Evolutionary conservation across 2,329 filamentous ascomycete genomes (phyloP).

Genomic region (Aspergillus brasiliensis): DNA sequence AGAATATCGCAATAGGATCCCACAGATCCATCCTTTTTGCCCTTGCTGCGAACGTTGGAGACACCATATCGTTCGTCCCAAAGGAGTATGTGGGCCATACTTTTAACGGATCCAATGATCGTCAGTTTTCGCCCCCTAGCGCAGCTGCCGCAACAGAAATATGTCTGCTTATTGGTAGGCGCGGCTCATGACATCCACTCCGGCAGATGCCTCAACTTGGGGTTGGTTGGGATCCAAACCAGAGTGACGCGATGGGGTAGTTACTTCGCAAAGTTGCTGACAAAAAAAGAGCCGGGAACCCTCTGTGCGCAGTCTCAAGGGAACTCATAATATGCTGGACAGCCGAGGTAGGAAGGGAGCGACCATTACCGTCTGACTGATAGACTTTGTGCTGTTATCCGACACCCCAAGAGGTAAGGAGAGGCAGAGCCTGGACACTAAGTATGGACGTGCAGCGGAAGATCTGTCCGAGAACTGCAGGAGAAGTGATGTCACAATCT

Average conservation of each 20-base stretch:
- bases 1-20: not conserved
- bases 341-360: too few species aligned
- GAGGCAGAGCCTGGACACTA: too few species aligned
- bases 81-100: not conserved
- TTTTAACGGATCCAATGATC: conserved; percentile 1
- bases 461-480: not conserved
- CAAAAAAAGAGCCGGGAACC: not conserved
- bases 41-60: not conserved
- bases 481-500: not conserved
- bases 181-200: not conserved
- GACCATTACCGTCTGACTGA: not conserved
- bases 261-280: not conserved
- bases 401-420: not conserved
- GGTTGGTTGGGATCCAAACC: not conserved
- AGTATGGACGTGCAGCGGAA: not conserved
- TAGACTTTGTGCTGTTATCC: not conserved
- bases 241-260: not conserved
- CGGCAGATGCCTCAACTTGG: not conserved
- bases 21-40: not conserved
- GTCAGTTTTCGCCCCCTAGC: conserved; percentile 1
- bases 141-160: not conserved
- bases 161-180: not conserved
- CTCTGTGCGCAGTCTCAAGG: not conserved
- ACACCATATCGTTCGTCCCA: not conserved
- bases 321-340: not conserved